These are phyloP conservation scores for Hura crepitans DNA, from an alignment of 441 rosid species.

Conservation along the genomic window DNA sequence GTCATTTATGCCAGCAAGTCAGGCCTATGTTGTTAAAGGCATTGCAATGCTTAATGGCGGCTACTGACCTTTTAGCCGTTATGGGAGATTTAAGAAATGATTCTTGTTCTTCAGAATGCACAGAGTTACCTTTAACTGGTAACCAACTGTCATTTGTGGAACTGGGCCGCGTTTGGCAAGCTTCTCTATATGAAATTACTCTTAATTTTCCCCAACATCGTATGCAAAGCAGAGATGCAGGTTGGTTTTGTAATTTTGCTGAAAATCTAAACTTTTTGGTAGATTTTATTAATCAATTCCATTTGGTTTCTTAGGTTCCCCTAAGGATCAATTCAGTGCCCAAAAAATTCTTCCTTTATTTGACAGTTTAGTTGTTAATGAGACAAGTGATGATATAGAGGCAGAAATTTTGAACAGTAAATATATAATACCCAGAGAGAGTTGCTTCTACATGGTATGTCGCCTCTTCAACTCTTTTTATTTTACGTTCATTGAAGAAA, in stretches of 20 bases:
- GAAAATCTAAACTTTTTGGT: neutral
- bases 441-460: conserved; percentile 80
- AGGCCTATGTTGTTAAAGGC: conserved; percentile 51
- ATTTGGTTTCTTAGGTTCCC: conserved; percentile 32
- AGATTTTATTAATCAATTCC: neutral
- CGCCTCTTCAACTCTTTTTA: neutral
- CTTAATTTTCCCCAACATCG: conserved; percentile 35
- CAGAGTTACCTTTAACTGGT: neutral
- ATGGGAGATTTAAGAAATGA: conserved; percentile 40
- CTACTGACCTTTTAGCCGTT: conserved; percentile 41
- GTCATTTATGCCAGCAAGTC: conserved; percentile 35
- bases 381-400: conserved; percentile 49
- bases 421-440: conserved; percentile 53
- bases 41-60: conserved; percentile 42
- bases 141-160: conserved; percentile 47
- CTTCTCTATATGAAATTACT: conserved; percentile 68
- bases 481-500: neutral
- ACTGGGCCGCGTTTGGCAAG: conserved; percentile 78
- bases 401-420: conserved; percentile 50
- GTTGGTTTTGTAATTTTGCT: conserved; percentile 18
- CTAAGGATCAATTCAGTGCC: conserved; percentile 21
- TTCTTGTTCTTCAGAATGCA: conserved; percentile 26
- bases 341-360: conserved; percentile 47
- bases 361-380: conserved; percentile 51
- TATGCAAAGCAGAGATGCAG: conserved; percentile 22